These are phyloP conservation scores for Cardamine resedifolia DNA, from an alignment of 345 rosid genomes.

Conservation along the genomic window DNA sequence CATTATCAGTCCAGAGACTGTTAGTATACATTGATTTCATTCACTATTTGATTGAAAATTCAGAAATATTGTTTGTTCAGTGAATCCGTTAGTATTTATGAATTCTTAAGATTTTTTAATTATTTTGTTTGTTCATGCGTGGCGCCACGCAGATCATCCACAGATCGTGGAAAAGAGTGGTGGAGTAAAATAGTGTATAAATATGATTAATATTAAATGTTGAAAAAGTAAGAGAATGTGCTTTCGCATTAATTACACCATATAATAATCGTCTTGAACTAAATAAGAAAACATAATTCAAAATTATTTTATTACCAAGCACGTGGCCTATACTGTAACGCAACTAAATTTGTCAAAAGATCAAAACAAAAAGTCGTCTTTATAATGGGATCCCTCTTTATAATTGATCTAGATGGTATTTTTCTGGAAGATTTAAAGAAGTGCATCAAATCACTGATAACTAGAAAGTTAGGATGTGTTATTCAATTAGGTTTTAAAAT, in stretches of 20 bases:
- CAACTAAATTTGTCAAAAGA: background rate
- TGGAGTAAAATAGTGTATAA: slow-evolving; percentile 21
- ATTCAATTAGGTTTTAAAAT: too few relatives aligned
- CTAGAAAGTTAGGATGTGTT: too few relatives aligned
- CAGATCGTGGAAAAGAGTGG: slow-evolving; percentile 33
- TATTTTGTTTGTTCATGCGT: slow-evolving; percentile 5
- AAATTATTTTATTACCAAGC: slow-evolving; percentile 18
- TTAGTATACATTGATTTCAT: background rate
- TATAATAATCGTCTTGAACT: slow-evolving; percentile 9
- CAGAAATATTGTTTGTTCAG: slow-evolving; percentile 2
- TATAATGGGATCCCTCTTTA: too few relatives aligned
- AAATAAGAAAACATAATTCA: slow-evolving; percentile 14
- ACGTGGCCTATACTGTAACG: slow-evolving; percentile 22
- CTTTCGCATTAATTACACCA: slow-evolving; percentile 28
- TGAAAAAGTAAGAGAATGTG: slow-evolving; percentile 24
- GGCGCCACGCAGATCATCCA: slow-evolving; percentile 12
- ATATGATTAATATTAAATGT: slow-evolving; percentile 23
- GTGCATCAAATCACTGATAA: background rate
- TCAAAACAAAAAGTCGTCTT: background rate
- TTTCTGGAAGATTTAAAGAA: background rate
- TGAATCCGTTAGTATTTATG: slow-evolving; percentile 13
- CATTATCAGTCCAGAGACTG: background rate
- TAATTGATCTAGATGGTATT: background rate
- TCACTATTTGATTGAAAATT: background rate
- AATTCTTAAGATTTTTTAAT: background rate